Conservation (phyloP, 148 eudicot species). For the Tetragonia tetragonoides region DNA sequence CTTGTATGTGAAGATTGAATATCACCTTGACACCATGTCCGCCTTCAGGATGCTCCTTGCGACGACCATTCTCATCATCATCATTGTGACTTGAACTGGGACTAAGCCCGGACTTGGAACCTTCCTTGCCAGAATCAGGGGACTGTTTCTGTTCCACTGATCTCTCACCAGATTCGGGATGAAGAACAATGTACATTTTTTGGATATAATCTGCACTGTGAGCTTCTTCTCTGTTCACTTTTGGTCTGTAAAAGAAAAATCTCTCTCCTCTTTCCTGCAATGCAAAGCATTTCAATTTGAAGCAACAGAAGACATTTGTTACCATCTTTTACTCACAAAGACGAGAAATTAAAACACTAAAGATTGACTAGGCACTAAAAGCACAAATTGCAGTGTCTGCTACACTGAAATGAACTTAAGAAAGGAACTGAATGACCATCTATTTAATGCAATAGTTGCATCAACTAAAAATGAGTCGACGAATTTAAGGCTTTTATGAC, state of each 20-base stretch:
- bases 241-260: slow-evolving; percentile 82
- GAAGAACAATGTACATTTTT: slow-evolving; percentile 58
- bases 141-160: slow-evolving; percentile 46
- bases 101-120: slow-evolving; percentile 18
- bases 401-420: too few species aligned
- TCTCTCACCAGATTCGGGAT: slow-evolving; percentile 57
- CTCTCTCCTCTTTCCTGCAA: slow-evolving; percentile 79
- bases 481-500: too few species aligned
- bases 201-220: slow-evolving; percentile 61
- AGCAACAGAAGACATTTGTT: neutral
- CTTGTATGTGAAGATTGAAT: too few species aligned
- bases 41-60: slow-evolving; percentile 31
- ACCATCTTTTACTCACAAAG: neutral
- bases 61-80: slow-evolving; percentile 11
- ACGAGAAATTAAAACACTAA: neutral
- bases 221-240: slow-evolving; percentile 63
- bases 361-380: neutral
- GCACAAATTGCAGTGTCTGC: too few species aligned
- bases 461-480: too few species aligned
- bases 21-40: slow-evolving; percentile 42
- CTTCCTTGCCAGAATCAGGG: slow-evolving; percentile 47
- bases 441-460: too few species aligned
- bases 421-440: too few species aligned
- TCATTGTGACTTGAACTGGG: slow-evolving; percentile 16
- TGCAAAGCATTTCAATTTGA: neutral